Percentiles rank a stretch among this genome's conserved stretches.
Conservation (phyloP, 371 early-diverging fungal species). For the Catenaria anguillulae region DNA sequence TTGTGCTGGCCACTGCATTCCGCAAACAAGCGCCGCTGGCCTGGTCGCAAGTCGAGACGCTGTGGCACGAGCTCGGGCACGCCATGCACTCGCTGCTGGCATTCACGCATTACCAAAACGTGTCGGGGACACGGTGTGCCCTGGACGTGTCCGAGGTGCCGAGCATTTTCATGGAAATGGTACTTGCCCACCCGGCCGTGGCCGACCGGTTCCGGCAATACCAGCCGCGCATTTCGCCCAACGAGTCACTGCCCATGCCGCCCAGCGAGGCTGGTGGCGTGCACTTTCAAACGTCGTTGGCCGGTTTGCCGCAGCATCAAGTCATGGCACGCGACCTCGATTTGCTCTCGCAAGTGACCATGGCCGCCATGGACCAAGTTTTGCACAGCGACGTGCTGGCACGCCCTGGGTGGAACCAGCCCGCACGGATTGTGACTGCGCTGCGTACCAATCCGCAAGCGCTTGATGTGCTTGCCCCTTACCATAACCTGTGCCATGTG, state of each 20-base stretch:
- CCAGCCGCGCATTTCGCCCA: slow-evolving; percentile 30
- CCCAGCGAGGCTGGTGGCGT: not conserved
- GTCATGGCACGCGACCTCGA: slow-evolving; percentile 53
- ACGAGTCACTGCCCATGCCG: not conserved
- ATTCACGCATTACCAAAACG: slow-evolving; percentile 84
- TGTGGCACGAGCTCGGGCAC: slow-evolving; percentile 98
- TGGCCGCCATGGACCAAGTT: slow-evolving; percentile 74
- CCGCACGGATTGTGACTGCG: slow-evolving; percentile 14
- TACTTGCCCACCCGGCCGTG: slow-evolving; percentile 57
- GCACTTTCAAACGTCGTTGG: not conserved
- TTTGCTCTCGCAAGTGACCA: slow-evolving; percentile 67
- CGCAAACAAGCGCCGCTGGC: slow-evolving; percentile 10
- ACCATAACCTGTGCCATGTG: slow-evolving; percentile 25
- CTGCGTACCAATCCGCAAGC: slow-evolving; percentile 8
- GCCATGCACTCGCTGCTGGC: slow-evolving; percentile 96
- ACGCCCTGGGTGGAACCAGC: slow-evolving; percentile 1
- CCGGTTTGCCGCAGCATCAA: slow-evolving; percentile 32
- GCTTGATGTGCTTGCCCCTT: slow-evolving; percentile 5
- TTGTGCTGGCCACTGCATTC: slow-evolving; percentile 40
- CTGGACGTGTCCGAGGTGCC: slow-evolving; percentile 95
- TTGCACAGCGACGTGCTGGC: slow-evolving; percentile 18
- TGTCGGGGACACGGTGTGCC: slow-evolving; percentile 81
- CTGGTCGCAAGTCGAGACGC: slow-evolving; percentile 68
- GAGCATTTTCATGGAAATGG: slow-evolving; percentile 84
- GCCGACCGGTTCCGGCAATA: slow-evolving; percentile 49